Percentiles rank a stretch among this genome's conserved stretches.
Evolutionary conservation across 139 green algal species (phyloP).

Genomic region (Chlorella sorokiniana): DNA sequence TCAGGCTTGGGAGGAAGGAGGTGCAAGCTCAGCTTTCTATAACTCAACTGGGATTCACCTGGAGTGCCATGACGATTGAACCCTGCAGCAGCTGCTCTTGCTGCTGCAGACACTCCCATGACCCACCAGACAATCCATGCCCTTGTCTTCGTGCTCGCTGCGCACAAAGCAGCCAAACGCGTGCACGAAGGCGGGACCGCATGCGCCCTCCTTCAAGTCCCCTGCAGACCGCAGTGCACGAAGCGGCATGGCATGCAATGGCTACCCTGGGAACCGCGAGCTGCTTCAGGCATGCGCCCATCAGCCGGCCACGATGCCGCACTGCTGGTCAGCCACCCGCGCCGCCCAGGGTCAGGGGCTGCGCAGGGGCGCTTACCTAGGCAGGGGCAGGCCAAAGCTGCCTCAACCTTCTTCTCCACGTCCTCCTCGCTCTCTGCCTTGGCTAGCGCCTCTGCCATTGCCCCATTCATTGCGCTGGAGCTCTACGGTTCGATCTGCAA

Average conservation of each 20-base stretch:
- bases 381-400: constrained; percentile 43
- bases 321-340: no score
- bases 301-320: neutral
- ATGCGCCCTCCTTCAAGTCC: constrained; percentile 45
- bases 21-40: no score
- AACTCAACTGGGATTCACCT: no score
- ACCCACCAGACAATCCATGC: constrained; percentile 52
- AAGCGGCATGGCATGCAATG: neutral
- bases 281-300: neutral
- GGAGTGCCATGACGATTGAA: no score
- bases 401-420: constrained; percentile 47
- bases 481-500: neutral
- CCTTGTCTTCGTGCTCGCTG: constrained; percentile 46
- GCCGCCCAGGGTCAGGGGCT: no score
- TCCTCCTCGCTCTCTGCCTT: constrained; percentile 31
- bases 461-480: neutral
- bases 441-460: constrained; percentile 30
- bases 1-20: no score
- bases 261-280: neutral
- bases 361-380: constrained; percentile 19
- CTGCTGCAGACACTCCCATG: no score
- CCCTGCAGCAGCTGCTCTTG: no score
- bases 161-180: constrained; percentile 47
- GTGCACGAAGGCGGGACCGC: constrained; percentile 33
- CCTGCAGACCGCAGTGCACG: constrained; percentile 17